Evolutionary conservation across 352 stramenopile genomes (phyloP).

Genomic region (Plasmopara viticola): DNA sequence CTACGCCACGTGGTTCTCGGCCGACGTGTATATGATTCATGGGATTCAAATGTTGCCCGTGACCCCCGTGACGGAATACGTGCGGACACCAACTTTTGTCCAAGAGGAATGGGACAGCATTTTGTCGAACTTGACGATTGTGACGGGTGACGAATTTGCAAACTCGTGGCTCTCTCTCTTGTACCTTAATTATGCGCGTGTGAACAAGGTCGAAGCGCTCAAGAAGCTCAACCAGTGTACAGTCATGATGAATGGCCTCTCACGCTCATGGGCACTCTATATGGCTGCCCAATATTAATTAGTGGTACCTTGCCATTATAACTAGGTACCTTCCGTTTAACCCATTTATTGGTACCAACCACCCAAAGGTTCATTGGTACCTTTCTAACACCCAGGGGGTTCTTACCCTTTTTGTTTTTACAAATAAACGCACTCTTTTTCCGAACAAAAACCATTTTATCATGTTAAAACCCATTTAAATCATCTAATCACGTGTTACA

Average conservation of each 20-base stretch:
- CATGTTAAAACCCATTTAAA: too few species aligned
- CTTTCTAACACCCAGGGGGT: too few species aligned
- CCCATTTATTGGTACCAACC: too few species aligned
- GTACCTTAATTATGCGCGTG: slow-evolving; percentile 62
- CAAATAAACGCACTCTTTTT: neutral
- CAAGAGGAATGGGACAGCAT: slow-evolving; percentile 54
- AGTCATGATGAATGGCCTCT: slow-evolving; percentile 66
- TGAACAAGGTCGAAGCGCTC: slow-evolving; percentile 42
- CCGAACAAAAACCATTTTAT: neutral
- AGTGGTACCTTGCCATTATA: neutral
- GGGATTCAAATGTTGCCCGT: slow-evolving; percentile 75
- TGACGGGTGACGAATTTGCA: slow-evolving; percentile 28
- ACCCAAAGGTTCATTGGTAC: too few species aligned
- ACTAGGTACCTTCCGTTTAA: too few species aligned
- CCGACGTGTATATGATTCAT: slow-evolving; percentile 63
- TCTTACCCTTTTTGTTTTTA: too few species aligned
- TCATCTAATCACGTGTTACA: too few species aligned
- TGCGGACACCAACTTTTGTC: slow-evolving; percentile 46
- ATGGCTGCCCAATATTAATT: slow-evolving; percentile 33
- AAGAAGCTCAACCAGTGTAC: slow-evolving; percentile 43
- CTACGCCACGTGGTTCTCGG: slow-evolving; percentile 75
- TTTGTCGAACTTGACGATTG: slow-evolving; percentile 41
- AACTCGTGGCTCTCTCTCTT: slow-evolving; percentile 65
- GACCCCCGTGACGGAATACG: slow-evolving; percentile 54
- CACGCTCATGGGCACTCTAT: slow-evolving; percentile 79